Percentiles rank a stretch among this genome's conserved stretches.
Conservation (phyloP, 2,329 filamentous ascomycete genomes). For the Colletotrichum lini region DNA sequence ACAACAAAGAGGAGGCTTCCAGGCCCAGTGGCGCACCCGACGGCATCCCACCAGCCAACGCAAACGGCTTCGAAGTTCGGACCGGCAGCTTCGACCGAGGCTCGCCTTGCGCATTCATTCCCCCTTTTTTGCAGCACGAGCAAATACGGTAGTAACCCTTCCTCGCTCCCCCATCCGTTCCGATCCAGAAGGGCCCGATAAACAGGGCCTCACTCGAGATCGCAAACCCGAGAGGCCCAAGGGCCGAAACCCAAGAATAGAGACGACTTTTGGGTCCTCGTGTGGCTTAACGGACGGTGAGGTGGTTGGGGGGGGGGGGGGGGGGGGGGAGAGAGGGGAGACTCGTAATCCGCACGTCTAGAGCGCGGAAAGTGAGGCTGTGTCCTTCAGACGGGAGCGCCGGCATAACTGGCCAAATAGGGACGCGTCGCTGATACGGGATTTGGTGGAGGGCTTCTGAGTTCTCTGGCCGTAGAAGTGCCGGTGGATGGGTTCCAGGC, state of each 20-base stretch:
- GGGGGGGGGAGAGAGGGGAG: not conserved
- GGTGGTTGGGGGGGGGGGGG: too few species aligned
- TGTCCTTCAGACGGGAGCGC: constrained; percentile 13
- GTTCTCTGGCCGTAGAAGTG: not conserved
- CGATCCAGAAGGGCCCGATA: too few species aligned
- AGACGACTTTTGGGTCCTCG: constrained; percentile 5
- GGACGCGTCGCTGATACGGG: not conserved
- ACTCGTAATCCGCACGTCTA: constrained; percentile 12
- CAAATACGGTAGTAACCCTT: too few species aligned
- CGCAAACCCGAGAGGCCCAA: not conserved
- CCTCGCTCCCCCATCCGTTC: too few species aligned
- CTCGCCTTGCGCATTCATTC: too few species aligned
- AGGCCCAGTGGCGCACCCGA: not conserved
- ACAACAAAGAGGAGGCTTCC: not conserved
- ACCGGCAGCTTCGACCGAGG: too few species aligned
- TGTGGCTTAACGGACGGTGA: not conserved
- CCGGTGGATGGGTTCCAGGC: not conserved
- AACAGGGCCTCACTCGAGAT: not conserved
- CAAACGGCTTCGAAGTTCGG: not conserved
- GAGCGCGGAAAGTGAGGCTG: constrained; percentile 16
- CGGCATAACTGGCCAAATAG: not conserved
- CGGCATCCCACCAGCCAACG: too few species aligned
- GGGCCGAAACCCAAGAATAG: not conserved
- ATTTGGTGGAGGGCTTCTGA: not conserved
- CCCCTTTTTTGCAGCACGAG: too few species aligned